Base-by-base conservation (phyloP, 371 early-diverging fungal species). In the Mucor lusitanicus region DNA sequence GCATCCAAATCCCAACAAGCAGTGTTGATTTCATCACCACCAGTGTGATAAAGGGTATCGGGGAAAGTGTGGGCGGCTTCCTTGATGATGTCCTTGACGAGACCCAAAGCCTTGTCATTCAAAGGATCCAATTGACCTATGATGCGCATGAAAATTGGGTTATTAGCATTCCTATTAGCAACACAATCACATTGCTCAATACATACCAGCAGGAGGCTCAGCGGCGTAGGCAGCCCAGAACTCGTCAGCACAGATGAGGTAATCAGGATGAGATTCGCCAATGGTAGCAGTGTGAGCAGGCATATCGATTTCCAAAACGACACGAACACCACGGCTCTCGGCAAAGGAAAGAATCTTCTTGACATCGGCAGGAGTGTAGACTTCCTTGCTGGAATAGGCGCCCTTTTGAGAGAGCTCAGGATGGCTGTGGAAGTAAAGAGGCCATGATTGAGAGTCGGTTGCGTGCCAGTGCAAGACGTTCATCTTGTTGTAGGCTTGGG, bases 391-490 rank as follows among this genome's bases (percentile, higher is more conserved):
- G 3, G 87, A 71, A 73, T 91, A 92, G 5, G 94, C 91, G 37
- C 90, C 94, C 61, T 88, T 89, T 9, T 75, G 61, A 19, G 81
- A 69, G 59, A 94, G 77, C 46, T 87, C 86, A 3, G 93, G 94
- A 61, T 85, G 77, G 6, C 84, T 79, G 70, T 82, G 81, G 70
- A 88, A 84, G 54, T 85, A 80, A 3, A 92, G 59, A 0, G 93
- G 92, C 90, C 91, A 94, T 6, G 91, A 84, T 59, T 93, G 93
- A 33, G 92, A 75, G 61, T 94, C 95, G 0, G 88, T 87, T 15
- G 91, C 85, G 65, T 94, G 95, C 92, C 93, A 93, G 73, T 94
- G 95, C 74, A 94, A 82, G 6, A 81, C 83, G 65, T 94, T 94
- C 75, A 94, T 76, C 81, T 94, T 94, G 84, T 87, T 89, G 77